Percentiles rank a stretch among this genome's conserved stretches.
These are phyloP conservation scores for Lactifluus piperatus DNA, from an alignment of 768 basidiomycete species.

Conservation along the genomic window DNA sequence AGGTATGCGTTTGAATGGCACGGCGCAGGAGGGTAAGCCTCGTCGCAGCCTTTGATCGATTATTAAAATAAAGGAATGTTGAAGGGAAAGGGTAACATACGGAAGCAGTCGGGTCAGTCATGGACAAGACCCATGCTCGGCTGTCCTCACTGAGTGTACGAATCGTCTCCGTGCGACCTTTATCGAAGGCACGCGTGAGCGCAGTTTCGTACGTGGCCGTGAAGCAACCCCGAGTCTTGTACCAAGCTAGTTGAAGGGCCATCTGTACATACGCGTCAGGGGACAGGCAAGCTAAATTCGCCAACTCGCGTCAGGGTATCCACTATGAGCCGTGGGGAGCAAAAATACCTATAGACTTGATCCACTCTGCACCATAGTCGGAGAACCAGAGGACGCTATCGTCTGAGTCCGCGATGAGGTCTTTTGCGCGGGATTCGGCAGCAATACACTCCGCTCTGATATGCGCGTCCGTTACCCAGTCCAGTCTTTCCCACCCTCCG, in stretches of 20 bases:
- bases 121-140: constrained; percentile 66
- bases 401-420: constrained; percentile 71
- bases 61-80: background rate
- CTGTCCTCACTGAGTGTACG: constrained; percentile 67
- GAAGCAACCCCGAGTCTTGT: constrained; percentile 61
- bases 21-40: constrained; percentile 46
- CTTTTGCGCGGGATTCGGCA: constrained; percentile 49
- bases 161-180: constrained; percentile 87
- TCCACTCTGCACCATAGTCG: constrained; percentile 83
- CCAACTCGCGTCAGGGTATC: background rate
- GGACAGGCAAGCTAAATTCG: constrained; percentile 38
- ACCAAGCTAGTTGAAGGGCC: constrained; percentile 88
- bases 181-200: constrained; percentile 76
- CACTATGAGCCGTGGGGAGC: background rate
- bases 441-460: constrained; percentile 46
- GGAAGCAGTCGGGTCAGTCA: constrained; percentile 46
- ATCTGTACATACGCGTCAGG: constrained; percentile 90
- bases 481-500: constrained; percentile 49
- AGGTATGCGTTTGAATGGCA: constrained; percentile 63
- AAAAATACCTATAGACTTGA: constrained; percentile 58
- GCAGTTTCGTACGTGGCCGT: constrained; percentile 93
- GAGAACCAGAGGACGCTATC: constrained; percentile 74
- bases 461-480: constrained; percentile 64
- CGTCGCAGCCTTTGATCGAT: constrained; percentile 21
- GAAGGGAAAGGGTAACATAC: constrained; percentile 29